Evolutionary conservation across 345 rosid genomes (phyloP), one percentile per base, ranked within the genome.

Genomic region (Aquilaria sinensis): DNA sequence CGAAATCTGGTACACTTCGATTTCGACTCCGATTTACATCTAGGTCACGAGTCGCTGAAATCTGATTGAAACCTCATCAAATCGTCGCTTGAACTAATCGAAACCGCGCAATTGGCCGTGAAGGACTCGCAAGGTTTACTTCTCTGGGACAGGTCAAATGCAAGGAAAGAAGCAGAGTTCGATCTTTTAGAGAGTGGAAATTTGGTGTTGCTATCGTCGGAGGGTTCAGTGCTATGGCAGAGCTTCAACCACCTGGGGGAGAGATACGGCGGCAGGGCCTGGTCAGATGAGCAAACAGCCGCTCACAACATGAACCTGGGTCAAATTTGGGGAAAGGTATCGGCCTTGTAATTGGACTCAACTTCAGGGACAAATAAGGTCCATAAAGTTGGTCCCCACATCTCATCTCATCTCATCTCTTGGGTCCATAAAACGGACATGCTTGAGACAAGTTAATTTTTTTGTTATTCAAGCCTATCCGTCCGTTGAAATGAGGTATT

Each of bases 41-140:
- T 85, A 83, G 89, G 84, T 84, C 16, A 86, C 84, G 8, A 81
- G 81, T 62, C 80, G 85, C 8, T 82, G 66, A 14, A 74, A 57
- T 4, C 80, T 81, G 62, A 58, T 75, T 7, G 41, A 68, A 70
- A 79, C 33, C 51, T 64, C 32, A 12, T 70, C 12, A 57, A 67
- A 12, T 56, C 79, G 14, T 57, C 72, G 9, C 61, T 83, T 0
- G 53, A 68, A 59, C 51, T 82, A 61, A 58, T 71, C 0, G 70
- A 46, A 14, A 32, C 47, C 6, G 83, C 85, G 51, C 64, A 51
- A 34, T 53, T 86, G 12, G 80, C 74, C 0, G 58, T 83, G 65
- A 68, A 29, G 53, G 85, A 77, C 37, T 73, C 76, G 7, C 63
- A 53, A 6, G 61, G 31, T 53, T 57, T 71, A 13, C 49, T 73